phyloP scores from a whole-genome alignment of 2,329 filamentous ascomycete species.

The Cercospora berteroae region DNA sequence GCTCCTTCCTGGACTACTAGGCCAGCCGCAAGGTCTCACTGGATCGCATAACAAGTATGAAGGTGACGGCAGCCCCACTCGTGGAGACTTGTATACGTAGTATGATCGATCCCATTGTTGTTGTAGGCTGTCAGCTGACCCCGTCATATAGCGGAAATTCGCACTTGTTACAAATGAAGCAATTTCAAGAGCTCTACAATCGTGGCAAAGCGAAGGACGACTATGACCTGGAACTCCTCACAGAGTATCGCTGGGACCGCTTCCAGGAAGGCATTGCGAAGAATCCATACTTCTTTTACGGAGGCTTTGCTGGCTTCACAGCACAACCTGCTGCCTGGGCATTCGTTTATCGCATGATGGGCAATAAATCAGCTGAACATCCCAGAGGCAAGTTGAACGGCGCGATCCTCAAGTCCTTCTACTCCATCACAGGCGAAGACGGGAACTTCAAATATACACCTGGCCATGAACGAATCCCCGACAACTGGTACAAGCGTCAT shows the following conservation, averaged over 20 bases:
- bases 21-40: constrained; percentile 30
- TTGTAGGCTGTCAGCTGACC: neutral
- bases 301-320: constrained; percentile 20
- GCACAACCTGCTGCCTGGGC: constrained; percentile 11
- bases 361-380: constrained; percentile 15
- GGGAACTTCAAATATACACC: constrained; percentile 15
- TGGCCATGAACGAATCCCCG: constrained; percentile 21
- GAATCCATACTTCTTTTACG: constrained; percentile 37
- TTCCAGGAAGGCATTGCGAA: neutral
- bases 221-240: neutral
- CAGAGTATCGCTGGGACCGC: neutral
- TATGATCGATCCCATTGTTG: neutral
- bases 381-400: constrained; percentile 20
- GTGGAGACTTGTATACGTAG: constrained; percentile 36
- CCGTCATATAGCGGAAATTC: constrained; percentile 10
- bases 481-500: constrained; percentile 27
- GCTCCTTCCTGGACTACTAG: constrained; percentile 23
- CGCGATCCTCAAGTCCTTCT: constrained; percentile 26
- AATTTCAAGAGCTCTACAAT: constrained; percentile 31
- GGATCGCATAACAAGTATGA: constrained; percentile 39
- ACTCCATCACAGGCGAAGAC: constrained; percentile 15
- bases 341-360: constrained; percentile 15
- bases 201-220: neutral
- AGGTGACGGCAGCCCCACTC: constrained; percentile 35
- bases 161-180: constrained; percentile 20